Base-by-base conservation (phyloP, 1,284 basidiomycete genomes). In the Fomitopsis betulina region DNA sequence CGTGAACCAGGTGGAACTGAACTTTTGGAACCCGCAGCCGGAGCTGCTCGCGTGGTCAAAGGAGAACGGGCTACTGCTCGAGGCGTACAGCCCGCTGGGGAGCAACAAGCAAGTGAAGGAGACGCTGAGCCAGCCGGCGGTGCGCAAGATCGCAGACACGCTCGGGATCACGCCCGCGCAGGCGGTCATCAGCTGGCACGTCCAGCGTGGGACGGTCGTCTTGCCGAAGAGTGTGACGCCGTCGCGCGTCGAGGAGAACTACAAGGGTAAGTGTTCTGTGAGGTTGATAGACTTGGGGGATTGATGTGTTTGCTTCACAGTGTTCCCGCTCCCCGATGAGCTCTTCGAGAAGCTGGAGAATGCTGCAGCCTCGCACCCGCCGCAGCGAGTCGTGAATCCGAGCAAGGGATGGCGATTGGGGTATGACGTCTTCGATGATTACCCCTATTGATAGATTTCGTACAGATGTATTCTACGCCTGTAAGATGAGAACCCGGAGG, bases 1-100 rank as follows among this genome's bases (percentile, higher is more conserved):
- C 32, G 83, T 92, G 59, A 89, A 91, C 68, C 87, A 94, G 70
- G 88, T 95, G 55, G 94, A 95, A 69, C 80, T 94, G 33, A 93
- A 81, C 72, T 89, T 83, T 71, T 91, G 84, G 79, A 86, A 88
- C 70, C 89, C 93, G 19, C 93, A 96, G 71, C 86, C 87, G 0
- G 89, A 93, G 65, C 79, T 96, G 38, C 73, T 93, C 58, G 76
- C 84, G 81, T 89, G 84, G 83, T 75, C 84, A 1, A 83, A 82
- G 70, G 80, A 84, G 58, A 79, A 89, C 61, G 76, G 78, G 43
- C 71, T 93, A 53, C 76, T 90, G 10, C 79, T 92, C 17, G 85
- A 92, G 68, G 88, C 89, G 19, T 93, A 93, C 74, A 91, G 90
- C 43, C 91, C 90, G 10, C 79, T 93, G 3, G 89, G 93, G 62